Conservation (phyloP, 495 filamentous ascomycete genomes). For the Cercophora samala region DNA sequence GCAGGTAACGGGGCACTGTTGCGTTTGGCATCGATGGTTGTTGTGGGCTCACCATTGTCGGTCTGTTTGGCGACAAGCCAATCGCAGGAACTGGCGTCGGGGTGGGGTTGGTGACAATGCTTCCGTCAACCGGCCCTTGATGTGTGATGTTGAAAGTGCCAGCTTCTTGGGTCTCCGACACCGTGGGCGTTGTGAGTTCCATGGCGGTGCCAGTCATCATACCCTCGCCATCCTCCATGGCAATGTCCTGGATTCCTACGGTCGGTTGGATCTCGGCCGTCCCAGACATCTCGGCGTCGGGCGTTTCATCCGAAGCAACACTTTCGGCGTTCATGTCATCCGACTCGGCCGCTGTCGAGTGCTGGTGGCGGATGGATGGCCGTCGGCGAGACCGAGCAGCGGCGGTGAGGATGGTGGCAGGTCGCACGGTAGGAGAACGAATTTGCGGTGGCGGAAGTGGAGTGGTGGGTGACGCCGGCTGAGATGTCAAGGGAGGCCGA, state of each 20-base stretch:
- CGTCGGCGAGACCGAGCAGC: slow-evolving; percentile 51
- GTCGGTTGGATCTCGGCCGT: slow-evolving; percentile 74
- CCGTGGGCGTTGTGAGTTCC: slow-evolving; percentile 69
- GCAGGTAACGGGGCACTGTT: slow-evolving; percentile 65
- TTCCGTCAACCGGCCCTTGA: slow-evolving; percentile 79
- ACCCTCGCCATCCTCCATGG: slow-evolving; percentile 69
- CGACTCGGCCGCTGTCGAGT: slow-evolving; percentile 78
- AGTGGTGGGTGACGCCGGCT: slow-evolving; percentile 91
- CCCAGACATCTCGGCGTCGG: slow-evolving; percentile 62
- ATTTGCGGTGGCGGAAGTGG: slow-evolving; percentile 64
- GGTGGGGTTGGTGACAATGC: slow-evolving; percentile 63
- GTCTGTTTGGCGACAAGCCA: slow-evolving; percentile 73
- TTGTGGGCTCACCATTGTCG: slow-evolving; percentile 68
- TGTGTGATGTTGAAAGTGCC: slow-evolving; percentile 98
- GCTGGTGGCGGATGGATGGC: slow-evolving; percentile 81
- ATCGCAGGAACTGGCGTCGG: slow-evolving; percentile 58
- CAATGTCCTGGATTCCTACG: slow-evolving; percentile 75
- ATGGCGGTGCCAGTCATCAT: slow-evolving; percentile 75
- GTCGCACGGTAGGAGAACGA: slow-evolving; percentile 50
- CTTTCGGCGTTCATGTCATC: slow-evolving; percentile 85
- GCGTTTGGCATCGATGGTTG: slow-evolving; percentile 64
- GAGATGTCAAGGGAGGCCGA: slow-evolving; percentile 70
- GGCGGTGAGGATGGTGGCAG: slow-evolving; percentile 49
- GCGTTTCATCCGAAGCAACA: slow-evolving; percentile 63
- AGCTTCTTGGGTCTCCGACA: slow-evolving; percentile 76